phyloP scores from a whole-genome alignment of 2,329 filamentous ascomycete species.

The Nemania diffusa region DNA sequence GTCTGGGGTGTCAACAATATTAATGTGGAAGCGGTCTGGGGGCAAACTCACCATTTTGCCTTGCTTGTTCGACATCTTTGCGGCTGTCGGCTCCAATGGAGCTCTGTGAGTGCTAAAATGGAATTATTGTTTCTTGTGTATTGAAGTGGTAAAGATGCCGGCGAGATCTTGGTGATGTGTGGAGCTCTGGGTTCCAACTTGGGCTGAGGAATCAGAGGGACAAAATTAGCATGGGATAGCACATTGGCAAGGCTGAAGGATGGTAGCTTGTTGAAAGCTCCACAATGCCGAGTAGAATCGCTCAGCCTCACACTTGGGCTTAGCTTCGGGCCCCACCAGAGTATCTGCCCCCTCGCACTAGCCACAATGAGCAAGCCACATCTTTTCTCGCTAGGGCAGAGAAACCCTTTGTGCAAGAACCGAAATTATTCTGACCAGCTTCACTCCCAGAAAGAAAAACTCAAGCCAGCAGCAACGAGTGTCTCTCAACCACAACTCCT shows the following conservation, averaged over 20 bases:
- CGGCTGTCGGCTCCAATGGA: conserved; percentile 55
- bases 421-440: conserved; percentile 37
- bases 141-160: conserved; percentile 46
- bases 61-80: conserved; percentile 87
- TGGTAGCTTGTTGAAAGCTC: conserved; percentile 22
- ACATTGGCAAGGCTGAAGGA: conserved; percentile 44
- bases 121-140: conserved; percentile 48
- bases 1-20: conserved; percentile 67
- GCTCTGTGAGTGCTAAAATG: conserved; percentile 57
- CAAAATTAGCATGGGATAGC: conserved; percentile 55
- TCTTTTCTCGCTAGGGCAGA: conserved; percentile 42
- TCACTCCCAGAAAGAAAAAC: conserved; percentile 18
- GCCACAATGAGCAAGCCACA: conserved; percentile 43
- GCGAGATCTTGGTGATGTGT: conserved; percentile 52
- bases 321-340: conserved; percentile 40
- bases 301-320: conserved; percentile 25
- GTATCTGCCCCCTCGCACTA: conserved; percentile 24
- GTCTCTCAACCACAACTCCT: conserved; percentile 29
- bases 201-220: conserved; percentile 48
- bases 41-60: conserved; percentile 93
- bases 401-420: conserved; percentile 45
- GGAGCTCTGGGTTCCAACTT: conserved; percentile 57
- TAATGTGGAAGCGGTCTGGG: conserved; percentile 55
- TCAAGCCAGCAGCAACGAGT: conserved; percentile 22
- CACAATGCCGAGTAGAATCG: conserved; percentile 23